A percentile compares a stretch with the other conserved stretches of the same genome.
Evolutionary conservation across 257 asterid species (phyloP).

Genomic region (Jasminum sambac): DNA sequence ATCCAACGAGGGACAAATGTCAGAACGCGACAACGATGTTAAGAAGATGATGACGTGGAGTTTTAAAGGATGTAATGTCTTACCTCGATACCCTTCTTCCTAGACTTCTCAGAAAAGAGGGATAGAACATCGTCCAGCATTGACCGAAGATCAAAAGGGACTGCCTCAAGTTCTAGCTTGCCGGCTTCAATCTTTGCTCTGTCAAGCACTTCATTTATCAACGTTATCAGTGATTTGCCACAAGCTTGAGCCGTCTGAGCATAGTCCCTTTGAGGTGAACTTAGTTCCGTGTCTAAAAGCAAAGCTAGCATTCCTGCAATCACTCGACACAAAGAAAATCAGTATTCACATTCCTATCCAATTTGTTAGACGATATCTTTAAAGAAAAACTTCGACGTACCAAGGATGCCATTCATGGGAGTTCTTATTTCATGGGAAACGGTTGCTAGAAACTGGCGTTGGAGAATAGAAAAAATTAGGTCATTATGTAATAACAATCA

Average conservation of each 20-base stretch:
- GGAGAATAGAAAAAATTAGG: conserved; percentile 22
- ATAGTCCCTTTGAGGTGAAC: conserved; percentile 84
- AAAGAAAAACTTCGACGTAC: conserved; percentile 36
- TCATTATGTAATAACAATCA: conserved; percentile 6
- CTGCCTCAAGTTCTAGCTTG: conserved; percentile 82
- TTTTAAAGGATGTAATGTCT: conserved; percentile 13
- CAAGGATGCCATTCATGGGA: conserved; percentile 94
- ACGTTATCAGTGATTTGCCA: conserved; percentile 76
- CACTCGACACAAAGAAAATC: conserved; percentile 9
- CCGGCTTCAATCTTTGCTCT: conserved; percentile 92
- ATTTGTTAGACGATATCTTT: not conserved
- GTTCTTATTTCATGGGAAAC: conserved; percentile 98
- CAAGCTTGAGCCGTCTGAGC: conserved; percentile 97
- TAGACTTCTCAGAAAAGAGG: conserved; percentile 81
- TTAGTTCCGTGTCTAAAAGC: conserved; percentile 72
- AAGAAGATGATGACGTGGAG: not conserved
- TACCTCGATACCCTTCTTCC: conserved; percentile 89
- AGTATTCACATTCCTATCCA: not conserved
- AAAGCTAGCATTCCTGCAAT: conserved; percentile 83
- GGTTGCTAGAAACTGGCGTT: conserved; percentile 81
- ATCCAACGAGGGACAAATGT: conserved; percentile 11
- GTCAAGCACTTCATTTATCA: conserved; percentile 93
- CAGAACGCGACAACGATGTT: conserved; percentile 2
- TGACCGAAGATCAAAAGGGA: conserved; percentile 69
- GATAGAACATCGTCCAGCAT: conserved; percentile 84